Conservation (phyloP, 2,329 filamentous ascomycete genomes). For the Talaromyces verruculosus region DNA sequence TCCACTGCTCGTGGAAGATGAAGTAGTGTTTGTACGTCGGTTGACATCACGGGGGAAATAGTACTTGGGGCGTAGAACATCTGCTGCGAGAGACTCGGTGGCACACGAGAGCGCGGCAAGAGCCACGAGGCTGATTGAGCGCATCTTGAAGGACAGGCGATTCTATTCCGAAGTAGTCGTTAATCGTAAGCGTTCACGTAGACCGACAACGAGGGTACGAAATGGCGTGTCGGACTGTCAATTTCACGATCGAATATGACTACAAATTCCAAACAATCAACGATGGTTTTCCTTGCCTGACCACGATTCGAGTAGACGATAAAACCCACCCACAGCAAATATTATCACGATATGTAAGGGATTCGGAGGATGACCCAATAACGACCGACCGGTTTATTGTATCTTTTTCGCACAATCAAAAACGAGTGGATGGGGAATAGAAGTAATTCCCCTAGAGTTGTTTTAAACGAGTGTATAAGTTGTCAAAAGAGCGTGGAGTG, state of each 20-base stretch:
- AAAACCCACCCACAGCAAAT: constrained; percentile 6
- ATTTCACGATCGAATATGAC: constrained; percentile 10
- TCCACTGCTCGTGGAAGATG: constrained; percentile 8
- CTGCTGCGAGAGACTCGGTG: constrained; percentile 32
- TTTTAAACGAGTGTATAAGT: constrained; percentile 30
- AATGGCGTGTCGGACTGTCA: constrained; percentile 4
- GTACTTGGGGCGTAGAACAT: constrained; percentile 35
- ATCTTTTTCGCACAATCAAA: constrained; percentile 4
- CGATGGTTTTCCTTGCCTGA: not conserved
- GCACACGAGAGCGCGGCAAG: constrained; percentile 37
- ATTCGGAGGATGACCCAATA: not conserved
- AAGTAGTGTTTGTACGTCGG: constrained; percentile 25
- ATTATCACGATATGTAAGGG: constrained; percentile 17
- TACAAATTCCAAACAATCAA: constrained; percentile 11
- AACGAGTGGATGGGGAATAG: constrained; percentile 31
- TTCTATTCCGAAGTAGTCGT: constrained; percentile 3
- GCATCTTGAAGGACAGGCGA: constrained; percentile 29
- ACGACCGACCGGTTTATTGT: not conserved
- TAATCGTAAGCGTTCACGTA: constrained; percentile 7
- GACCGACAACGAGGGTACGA: not conserved
- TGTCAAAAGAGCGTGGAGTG: constrained; percentile 28
- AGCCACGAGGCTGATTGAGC: constrained; percentile 31
- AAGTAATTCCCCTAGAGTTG: constrained; percentile 8
- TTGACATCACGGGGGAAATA: constrained; percentile 38
- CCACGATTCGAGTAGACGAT: not conserved